These are phyloP conservation scores for Suillus clintonianus DNA, from an alignment of 768 basidiomycete genomes.

Conservation along the genomic window DNA sequence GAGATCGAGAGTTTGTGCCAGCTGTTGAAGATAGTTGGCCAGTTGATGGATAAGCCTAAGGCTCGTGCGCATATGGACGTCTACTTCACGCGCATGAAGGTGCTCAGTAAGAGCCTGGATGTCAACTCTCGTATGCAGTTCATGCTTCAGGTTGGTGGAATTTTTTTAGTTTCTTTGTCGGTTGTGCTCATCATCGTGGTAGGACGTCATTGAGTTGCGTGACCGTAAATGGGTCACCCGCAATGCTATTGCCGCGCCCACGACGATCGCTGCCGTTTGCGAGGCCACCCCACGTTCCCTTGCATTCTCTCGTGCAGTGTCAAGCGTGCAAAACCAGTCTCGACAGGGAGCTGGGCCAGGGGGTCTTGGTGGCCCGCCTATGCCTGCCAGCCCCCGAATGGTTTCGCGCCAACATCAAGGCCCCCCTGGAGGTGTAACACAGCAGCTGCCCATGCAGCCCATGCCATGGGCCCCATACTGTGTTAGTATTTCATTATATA, in stretches of 20 bases:
- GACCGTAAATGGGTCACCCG: conserved; percentile 80
- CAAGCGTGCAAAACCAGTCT: too few species aligned
- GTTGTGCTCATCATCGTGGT: too few species aligned
- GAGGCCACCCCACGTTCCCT: conserved; percentile 32
- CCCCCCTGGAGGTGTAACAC: conserved; percentile 54
- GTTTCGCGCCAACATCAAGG: conserved; percentile 56
- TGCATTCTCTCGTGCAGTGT: too few species aligned
- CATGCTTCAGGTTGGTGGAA: conserved; percentile 97
- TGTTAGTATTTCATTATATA: conserved; percentile 42
- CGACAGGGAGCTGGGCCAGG: conserved; percentile 32
- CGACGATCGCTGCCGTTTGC: conserved; percentile 88
- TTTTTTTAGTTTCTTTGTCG: too few species aligned
- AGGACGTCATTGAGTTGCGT: conserved; percentile 92
- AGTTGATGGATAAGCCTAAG: conserved; percentile 79
- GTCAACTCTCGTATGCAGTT: conserved; percentile 89
- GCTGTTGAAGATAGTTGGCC: conserved; percentile 86
- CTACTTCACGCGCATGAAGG: conserved; percentile 90
- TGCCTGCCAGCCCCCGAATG: conserved; percentile 67
- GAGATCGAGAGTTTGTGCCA: conserved; percentile 97
- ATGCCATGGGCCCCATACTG: conserved; percentile 53
- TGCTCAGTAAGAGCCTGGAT: conserved; percentile 72
- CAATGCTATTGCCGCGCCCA: conserved; percentile 72
- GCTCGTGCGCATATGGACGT: conserved; percentile 86
- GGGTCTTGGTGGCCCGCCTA: conserved; percentile 53
- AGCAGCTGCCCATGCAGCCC: conserved; percentile 42